Evolutionary conservation across 2,329 filamentous ascomycete genomes (phyloP), one percentile per base, ranked within the genome.

Genomic region (Paecilomyces sp.): DNA sequence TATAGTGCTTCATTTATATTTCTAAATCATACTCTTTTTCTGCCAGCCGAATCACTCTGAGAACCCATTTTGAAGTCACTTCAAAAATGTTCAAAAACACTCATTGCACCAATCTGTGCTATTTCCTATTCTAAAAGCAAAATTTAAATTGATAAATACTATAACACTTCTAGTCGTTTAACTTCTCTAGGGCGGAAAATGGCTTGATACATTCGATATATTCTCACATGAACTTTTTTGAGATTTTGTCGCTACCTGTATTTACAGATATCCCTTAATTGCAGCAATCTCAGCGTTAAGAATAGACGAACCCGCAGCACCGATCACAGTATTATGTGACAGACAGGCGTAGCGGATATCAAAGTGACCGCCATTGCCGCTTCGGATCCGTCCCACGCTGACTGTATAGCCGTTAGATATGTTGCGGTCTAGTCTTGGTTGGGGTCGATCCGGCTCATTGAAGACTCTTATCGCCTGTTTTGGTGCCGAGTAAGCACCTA

Each of bases 261-360:
- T 62, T 67, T 81, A 92, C 64, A 92, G 82, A 70, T 88, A 91
- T 4, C 92, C 93, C 80, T 96, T 95, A 65, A 97, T 84, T 9
- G 96, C 87, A 24, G 92, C 92, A 30, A 92, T 91, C 76, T 97
- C 93, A 30, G 92, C 92, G 70, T 97, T 97, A 67, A 97, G 77
- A 76, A 97, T 96, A 34, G 91, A 96, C 1, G 91, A 95, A 12
- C 94, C 94, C 15, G 93, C 92, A 34, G 94, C 94, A 65, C 93
- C 93, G 73, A 99, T 93, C 59, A 99, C 89, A 62, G 93, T 90
- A 71, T 90, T 90, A 71, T 97, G 94, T 71, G 91, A 96, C 66
- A 97, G 80, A 24, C 92, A 91, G 63, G 94, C 92, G 76, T 97
- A 97, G 75, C 95, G 92, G 73, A 97, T 84, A 72, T 97, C 94